Conservation (phyloP, 352 stramenopile species). For the Blastocystis sp. region DNA sequence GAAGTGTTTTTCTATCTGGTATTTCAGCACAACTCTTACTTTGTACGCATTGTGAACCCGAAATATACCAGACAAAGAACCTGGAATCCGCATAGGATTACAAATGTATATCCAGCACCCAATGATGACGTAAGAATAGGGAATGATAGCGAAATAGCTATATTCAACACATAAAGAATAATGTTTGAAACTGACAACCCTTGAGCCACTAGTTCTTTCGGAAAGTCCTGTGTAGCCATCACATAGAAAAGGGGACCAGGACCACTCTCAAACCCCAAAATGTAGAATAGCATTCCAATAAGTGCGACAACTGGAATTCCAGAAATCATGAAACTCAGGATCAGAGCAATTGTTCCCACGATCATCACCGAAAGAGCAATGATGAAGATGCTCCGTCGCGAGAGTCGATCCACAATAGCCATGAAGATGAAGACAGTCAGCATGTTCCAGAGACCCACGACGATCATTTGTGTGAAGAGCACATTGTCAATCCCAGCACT, state of each 20-base stretch:
- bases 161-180: conserved; percentile 45
- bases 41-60: not conserved
- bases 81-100: conserved; percentile 52
- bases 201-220: conserved; percentile 27
- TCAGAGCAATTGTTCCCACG: not conserved
- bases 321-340: conserved; percentile 1
- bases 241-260: conserved; percentile 60
- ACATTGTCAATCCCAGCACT: conserved; percentile 37
- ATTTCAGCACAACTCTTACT: conserved; percentile 13
- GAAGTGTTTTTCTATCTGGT: not conserved
- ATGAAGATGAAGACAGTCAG: conserved; percentile 61
- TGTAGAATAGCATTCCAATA: conserved; percentile 45
- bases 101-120: conserved; percentile 24
- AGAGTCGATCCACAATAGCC: conserved; percentile 41
- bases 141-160: conserved; percentile 41
- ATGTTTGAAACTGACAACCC: conserved; percentile 50
- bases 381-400: conserved; percentile 47
- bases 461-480: conserved; percentile 40
- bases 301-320: conserved; percentile 7
- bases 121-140: conserved; percentile 36
- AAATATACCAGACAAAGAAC: conserved; percentile 54
- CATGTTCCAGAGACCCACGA: conserved; percentile 59
- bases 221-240: conserved; percentile 59
- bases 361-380: conserved; percentile 38
- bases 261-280: conserved; percentile 59